Base-by-base conservation (phyloP, 2,329 filamentous ascomycete genomes). In the Cladosporium halotolerans region DNA sequence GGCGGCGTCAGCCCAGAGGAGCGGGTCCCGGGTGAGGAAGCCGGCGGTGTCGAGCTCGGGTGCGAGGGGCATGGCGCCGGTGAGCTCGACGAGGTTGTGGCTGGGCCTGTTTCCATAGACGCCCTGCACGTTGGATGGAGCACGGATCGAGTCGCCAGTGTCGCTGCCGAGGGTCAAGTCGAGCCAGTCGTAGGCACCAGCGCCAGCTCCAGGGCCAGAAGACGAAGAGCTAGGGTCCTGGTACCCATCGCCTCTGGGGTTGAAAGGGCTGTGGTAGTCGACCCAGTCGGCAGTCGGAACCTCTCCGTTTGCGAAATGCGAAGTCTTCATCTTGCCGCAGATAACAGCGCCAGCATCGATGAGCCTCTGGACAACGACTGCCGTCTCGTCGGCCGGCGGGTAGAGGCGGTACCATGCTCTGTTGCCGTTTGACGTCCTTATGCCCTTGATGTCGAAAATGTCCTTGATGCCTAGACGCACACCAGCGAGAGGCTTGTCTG, bases 391-490 rank as follows among this genome's bases (percentile, higher is more conserved):
- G 0, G 73, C 69, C 2, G 72, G 62, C 1, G 72, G 69, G 51
- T 82, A 79, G 2, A 85, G 66, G 33, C 76, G 68, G 18, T 75
- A 76, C 73, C 78, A 86, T 1, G 81, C 77, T 32, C 79, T 71
- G 52, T 81, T 84, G 0, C 82, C 83, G 32, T 78, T 72, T 1
- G 74, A 74, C 0, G 79, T 83, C 10, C 73, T 73, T 0, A 83
- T 65, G 1, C 83, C 83, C 18, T 75, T 73, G 38, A 85, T 66
- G 57, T 82, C 73, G 60, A 76, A 82, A 44, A 84, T 80, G 58
- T 86, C 83, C 63, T 86, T 86, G 52, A 85, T 73, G 0, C 76
- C 82, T 0, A 85, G 64, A 14, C 83, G 75, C 3, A 83, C 75
- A 14, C 83, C 82, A 4, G 80, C 78, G 0, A 86, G 70, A 1